Base-by-base conservation (phyloP, 2,329 filamentous ascomycete species). In the Penicillium brevicompactum region DNA sequence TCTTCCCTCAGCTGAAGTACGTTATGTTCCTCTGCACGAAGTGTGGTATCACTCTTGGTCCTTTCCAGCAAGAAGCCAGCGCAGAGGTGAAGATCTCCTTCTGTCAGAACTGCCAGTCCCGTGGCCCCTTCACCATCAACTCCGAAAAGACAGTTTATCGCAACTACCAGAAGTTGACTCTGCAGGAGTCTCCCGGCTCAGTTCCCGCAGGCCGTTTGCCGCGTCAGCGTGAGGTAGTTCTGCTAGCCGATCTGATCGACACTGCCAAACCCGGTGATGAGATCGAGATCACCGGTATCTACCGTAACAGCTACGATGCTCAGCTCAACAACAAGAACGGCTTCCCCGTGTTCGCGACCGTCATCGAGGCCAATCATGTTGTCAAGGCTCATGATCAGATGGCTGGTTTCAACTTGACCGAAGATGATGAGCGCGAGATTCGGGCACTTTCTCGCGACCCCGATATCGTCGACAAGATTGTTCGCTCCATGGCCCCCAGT, bases 261-360 rank as follows among this genome's bases (percentile, higher is more conserved):
- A 90, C 86, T 60, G 93, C 93, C 41, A 99, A 99, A 78, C 94
- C 94, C 27, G 94, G 94, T 53, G 94, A 99, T 75, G 95, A 99
- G 72, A 92, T 99, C 53, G 94, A 99, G 70, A 87, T 99, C 9
- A 97, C 92, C 7, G 94, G 94, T 60, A 90, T 96, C 65, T 99
- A 99, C 78, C 88, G 92, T 66, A 99, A 99, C 80, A 97, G 95
- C 78, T 99, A 97, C 70, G 93, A 97, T 72, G 92, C 94, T 3
- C 91, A 96, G 66, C 84, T 99, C 51, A 99, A 99, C 78, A 97
- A 97, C 79, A 93, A 94, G 70, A 99, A 97, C 70, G 94, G 94
- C 4, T 97, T 99, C 77, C 94, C 94, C 0, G 94, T 99, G 34
- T 99, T 99, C 74, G 93, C 94, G 4, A 99, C 94, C 0, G 94